A percentile compares a stretch with the other conserved stretches of the same genome.
Evolutionary conservation across 768 basidiomycete species (phyloP).

Genomic region (Mycena olivaceomarginata): DNA sequence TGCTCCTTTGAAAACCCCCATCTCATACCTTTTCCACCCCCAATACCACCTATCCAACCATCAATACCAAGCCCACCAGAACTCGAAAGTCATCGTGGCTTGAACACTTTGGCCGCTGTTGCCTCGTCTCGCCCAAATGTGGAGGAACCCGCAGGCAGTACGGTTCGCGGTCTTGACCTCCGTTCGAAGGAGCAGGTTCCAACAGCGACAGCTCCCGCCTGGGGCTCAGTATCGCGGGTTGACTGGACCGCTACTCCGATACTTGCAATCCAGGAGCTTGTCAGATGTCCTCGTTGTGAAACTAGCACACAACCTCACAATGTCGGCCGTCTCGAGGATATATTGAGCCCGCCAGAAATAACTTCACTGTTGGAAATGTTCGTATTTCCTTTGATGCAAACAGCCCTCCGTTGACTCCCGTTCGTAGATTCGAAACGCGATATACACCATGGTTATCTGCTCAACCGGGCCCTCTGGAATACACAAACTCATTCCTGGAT

Average conservation of each 20-base stretch:
- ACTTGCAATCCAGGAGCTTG: slow-evolving; percentile 65
- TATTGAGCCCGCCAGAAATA: slow-evolving; percentile 59
- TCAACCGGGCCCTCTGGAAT: slow-evolving; percentile 54
- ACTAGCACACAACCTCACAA: slow-evolving; percentile 25
- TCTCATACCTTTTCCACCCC: slow-evolving; percentile 48
- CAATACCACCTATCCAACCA: neutral
- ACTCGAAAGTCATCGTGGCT: slow-evolving; percentile 17
- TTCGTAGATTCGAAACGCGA: slow-evolving; percentile 62
- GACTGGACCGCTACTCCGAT: slow-evolving; percentile 68
- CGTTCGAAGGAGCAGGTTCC: slow-evolving; percentile 59
- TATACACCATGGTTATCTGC: slow-evolving; percentile 68
- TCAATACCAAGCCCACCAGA: neutral
- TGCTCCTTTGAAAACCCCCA: slow-evolving; percentile 67
- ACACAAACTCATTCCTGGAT: slow-evolving; percentile 58
- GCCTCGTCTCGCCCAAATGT: slow-evolving; percentile 42
- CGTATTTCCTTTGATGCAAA: slow-evolving; percentile 32
- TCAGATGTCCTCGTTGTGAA: slow-evolving; percentile 48
- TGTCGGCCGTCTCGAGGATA: slow-evolving; percentile 45
- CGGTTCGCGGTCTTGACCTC: slow-evolving; percentile 44
- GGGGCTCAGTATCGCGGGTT: slow-evolving; percentile 56
- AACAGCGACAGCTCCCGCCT: slow-evolving; percentile 60
- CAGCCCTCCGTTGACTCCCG: neutral
- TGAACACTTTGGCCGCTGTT: slow-evolving; percentile 36
- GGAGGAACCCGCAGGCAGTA: neutral
- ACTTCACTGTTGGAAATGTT: slow-evolving; percentile 62